Conservation (phyloP, 2,329 filamentous ascomycete genomes). For the Rosellinia necatrix region DNA sequence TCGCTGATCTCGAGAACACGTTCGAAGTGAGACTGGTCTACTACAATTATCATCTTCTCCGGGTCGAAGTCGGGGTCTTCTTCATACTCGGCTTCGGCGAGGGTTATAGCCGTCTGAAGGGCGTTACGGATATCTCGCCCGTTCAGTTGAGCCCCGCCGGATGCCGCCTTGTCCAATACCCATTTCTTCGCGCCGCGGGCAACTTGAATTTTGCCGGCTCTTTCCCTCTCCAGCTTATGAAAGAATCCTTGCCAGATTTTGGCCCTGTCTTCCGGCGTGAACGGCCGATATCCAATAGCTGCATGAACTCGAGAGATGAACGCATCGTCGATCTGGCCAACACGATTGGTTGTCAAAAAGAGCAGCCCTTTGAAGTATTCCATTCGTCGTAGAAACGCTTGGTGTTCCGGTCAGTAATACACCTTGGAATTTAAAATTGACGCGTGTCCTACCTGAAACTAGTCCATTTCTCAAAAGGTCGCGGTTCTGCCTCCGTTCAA, state of each 20-base stretch:
- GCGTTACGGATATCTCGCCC: slow-evolving; percentile 14
- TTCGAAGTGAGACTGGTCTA: slow-evolving; percentile 15
- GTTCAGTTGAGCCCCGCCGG: slow-evolving; percentile 3
- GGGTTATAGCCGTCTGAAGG: slow-evolving; percentile 10
- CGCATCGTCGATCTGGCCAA: slow-evolving; percentile 46
- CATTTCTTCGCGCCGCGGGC: slow-evolving; percentile 7
- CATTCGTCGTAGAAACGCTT: slow-evolving; percentile 33
- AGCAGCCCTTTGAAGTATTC: slow-evolving; percentile 38
- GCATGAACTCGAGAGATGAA: slow-evolving; percentile 43
- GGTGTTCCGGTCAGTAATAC: too few species aligned
- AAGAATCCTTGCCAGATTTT: slow-evolving; percentile 23
- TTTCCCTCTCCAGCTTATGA: slow-evolving; percentile 7
- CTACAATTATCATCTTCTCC: slow-evolving; percentile 9
- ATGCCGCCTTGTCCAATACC: slow-evolving; percentile 7
- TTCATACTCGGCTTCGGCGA: slow-evolving; percentile 22
- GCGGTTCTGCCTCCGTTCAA: slow-evolving; percentile 26
- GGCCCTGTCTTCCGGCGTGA: background rate
- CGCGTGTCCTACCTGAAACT: slow-evolving; percentile 6
- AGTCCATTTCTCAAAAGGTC: slow-evolving; percentile 27
- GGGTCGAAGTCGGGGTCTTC: slow-evolving; percentile 36
- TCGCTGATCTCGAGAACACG: background rate
- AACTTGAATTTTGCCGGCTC: slow-evolving; percentile 17
- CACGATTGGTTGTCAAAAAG: slow-evolving; percentile 38
- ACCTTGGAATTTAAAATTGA: too few species aligned
- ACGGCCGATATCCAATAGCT: slow-evolving; percentile 35